Percentiles rank a stretch among this genome's conserved stretches.
Evolutionary conservation across 768 basidiomycete genomes (phyloP).

Genomic region (Macrolepiota fuliginosa): DNA sequence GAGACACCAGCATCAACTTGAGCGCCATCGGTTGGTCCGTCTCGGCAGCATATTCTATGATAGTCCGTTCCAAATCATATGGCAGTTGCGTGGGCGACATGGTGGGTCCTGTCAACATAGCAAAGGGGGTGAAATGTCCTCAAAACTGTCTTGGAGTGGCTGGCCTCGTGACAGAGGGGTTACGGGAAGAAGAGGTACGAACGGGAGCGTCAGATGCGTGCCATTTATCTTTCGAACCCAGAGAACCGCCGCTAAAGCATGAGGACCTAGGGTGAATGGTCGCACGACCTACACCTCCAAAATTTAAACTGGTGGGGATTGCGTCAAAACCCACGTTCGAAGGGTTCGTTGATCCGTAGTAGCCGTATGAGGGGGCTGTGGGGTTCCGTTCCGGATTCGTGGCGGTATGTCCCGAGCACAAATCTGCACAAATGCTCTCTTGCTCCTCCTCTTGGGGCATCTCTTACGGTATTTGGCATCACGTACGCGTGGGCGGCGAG

Average conservation of each 20-base stretch:
- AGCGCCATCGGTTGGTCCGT: conserved; percentile 5
- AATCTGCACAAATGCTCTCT: not conserved
- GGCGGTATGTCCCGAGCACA: conserved; percentile 1
- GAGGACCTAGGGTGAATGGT: conserved; percentile 4
- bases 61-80: conserved; percentile 7
- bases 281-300: conserved; percentile 8
- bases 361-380: not conserved
- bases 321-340: not conserved
- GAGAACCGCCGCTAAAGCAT: not conserved
- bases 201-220: not conserved
- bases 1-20: conserved; percentile 3
- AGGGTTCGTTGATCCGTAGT: conserved; percentile 8
- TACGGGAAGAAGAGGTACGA: not conserved
- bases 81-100: not conserved
- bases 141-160: not conserved
- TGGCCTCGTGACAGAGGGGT: not conserved
- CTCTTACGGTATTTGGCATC: not conserved
- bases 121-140: not conserved
- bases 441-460: not conserved
- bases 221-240: conserved; percentile 4
- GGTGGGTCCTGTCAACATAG: not conserved
- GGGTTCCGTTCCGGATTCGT: not conserved
- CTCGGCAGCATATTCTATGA: conserved; percentile 9
- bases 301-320: not conserved
- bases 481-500: not conserved